Percentiles rank a stretch among this genome's conserved stretches.
phyloP scores from a whole-genome alignment of 2,329 filamentous ascomycete genomes.

The Ascochyta lentis region DNA sequence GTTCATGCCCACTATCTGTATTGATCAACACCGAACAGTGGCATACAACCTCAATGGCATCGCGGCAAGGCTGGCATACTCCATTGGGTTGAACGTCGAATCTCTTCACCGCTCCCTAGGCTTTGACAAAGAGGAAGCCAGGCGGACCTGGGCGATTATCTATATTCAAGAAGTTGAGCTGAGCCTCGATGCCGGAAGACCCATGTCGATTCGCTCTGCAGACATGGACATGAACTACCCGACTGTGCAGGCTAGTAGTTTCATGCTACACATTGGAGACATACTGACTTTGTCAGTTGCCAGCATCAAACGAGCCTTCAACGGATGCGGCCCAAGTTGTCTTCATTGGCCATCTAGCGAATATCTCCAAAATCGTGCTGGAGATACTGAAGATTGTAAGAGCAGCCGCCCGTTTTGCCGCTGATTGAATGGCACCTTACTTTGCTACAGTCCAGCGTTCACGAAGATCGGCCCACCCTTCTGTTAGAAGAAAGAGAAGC shows the following conservation, averaged over 20 bases:
- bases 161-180: constrained; percentile 3
- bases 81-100: constrained; percentile 2
- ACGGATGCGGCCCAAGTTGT: not conserved
- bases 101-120: not conserved
- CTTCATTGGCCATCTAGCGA: not conserved
- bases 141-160: constrained; percentile 4
- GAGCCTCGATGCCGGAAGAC: not conserved
- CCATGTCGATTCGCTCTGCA: constrained; percentile 1
- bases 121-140: constrained; percentile 1
- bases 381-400: not conserved
- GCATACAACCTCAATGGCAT: constrained; percentile 2
- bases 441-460: not conserved
- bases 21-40: not conserved
- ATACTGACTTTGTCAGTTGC: not conserved
- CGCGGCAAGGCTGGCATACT: not conserved
- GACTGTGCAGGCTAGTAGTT: not conserved
- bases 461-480: not conserved
- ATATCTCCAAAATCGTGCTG: not conserved
- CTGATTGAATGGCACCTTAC: not conserved
- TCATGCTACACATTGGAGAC: not conserved
- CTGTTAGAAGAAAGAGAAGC: not conserved
- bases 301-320: not conserved
- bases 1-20: not conserved
- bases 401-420: not conserved
- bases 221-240: constrained; percentile 2